Evolutionary conservation across 257 asterid genomes (phyloP).

Genomic region (Solanum neorickii): DNA sequence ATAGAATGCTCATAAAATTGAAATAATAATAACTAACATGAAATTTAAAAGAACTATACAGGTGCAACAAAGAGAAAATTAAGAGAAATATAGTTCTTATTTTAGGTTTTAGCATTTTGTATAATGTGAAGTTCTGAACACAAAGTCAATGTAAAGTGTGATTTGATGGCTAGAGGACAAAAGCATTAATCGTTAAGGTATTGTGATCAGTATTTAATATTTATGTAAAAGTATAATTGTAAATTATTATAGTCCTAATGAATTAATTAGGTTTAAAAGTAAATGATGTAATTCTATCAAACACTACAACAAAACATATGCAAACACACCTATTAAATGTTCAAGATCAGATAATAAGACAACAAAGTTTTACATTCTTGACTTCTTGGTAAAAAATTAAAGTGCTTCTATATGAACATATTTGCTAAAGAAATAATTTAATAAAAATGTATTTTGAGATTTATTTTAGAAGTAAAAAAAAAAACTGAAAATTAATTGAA

Average conservation of each 20-base stretch:
- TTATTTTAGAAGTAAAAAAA: no score
- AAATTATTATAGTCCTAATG: not conserved
- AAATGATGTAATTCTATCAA: not conserved
- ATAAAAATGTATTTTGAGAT: no score
- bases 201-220: no score
- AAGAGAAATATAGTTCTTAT: not conserved
- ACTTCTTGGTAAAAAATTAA: not conserved
- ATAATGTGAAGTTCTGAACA: not conserved
- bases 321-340: not conserved
- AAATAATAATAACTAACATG: not conserved
- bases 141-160: no score
- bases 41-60: not conserved
- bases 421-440: no score
- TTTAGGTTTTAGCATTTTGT: not conserved
- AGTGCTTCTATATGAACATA: no score
- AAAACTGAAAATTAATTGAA: no score
- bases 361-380: no score
- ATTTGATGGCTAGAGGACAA: not conserved
- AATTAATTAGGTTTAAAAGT: no score
- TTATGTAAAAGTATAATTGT: no score
- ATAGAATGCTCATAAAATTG: no score
- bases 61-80: not conserved
- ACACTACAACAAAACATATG: not conserved
- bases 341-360: not conserved
- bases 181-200: no score